These are phyloP conservation scores for Pachysandra terminalis DNA, from an alignment of 164 flowering plant genomes.

Conservation along the genomic window DNA sequence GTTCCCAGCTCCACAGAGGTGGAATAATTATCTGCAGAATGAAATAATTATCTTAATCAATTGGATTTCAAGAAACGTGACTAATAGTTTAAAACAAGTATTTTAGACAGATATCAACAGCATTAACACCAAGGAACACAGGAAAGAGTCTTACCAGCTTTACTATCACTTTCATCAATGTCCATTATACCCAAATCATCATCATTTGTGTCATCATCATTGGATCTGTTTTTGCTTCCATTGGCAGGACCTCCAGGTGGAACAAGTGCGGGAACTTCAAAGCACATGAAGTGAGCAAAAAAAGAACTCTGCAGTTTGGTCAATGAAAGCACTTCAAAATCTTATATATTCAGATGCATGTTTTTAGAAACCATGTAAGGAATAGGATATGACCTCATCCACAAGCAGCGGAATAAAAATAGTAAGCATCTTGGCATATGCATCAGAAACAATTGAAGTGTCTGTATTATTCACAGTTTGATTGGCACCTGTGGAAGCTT, in stretches of 20 bases:
- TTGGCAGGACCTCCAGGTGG: conserved; percentile 62
- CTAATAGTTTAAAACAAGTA: too few species aligned
- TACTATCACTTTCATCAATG: conserved; percentile 82
- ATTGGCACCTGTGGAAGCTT: conserved; percentile 71
- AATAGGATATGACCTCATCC: conserved; percentile 63
- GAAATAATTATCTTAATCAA: too few species aligned
- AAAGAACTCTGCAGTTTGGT: conserved; percentile 81
- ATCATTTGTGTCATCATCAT: conserved; percentile 50
- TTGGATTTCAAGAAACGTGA: too few species aligned
- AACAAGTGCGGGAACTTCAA: conserved; percentile 94
- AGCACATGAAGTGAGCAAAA: conserved; percentile 99
- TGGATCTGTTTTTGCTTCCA: conserved; percentile 46
- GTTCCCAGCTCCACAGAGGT: too few species aligned
- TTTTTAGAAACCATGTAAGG: not conserved
- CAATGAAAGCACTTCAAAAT: conserved; percentile 5
- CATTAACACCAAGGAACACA: not conserved
- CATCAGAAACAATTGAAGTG: conserved; percentile 91
- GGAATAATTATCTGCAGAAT: too few species aligned
- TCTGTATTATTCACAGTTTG: conserved; percentile 68
- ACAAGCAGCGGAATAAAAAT: conserved; percentile 95
- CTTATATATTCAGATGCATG: not conserved
- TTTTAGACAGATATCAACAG: too few species aligned
- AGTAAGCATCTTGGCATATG: conserved; percentile 93
- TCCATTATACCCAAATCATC: conserved; percentile 96
- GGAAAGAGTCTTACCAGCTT: conserved; percentile 43